Evolutionary conservation across 2,329 filamentous ascomycete species (phyloP).

Genomic region (Neonectria sp.): DNA sequence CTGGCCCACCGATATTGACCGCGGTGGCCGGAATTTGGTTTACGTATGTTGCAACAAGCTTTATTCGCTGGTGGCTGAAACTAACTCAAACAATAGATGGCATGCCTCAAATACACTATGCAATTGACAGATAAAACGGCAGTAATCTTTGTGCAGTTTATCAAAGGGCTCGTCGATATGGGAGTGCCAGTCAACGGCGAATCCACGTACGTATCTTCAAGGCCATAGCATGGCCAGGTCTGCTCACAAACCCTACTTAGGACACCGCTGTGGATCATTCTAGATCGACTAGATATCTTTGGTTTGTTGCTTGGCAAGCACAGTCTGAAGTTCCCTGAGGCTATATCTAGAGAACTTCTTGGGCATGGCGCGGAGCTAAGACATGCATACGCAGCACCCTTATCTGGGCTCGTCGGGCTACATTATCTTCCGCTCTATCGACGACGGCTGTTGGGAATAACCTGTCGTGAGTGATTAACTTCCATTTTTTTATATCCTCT

Average conservation of each 20-base stretch:
- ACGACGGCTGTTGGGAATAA: neutral
- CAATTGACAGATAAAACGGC: neutral
- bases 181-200: neutral
- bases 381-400: neutral
- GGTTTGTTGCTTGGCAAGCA: too few species aligned
- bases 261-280: too few species aligned
- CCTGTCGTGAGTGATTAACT: neutral
- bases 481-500: too few species aligned
- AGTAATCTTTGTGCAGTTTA: neutral
- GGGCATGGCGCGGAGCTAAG: neutral
- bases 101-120: too few species aligned
- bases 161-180: neutral
- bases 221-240: too few species aligned
- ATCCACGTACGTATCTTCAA: too few species aligned
- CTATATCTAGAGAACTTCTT: neutral
- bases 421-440: neutral
- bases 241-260: too few species aligned
- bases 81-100: neutral
- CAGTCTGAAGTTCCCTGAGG: neutral
- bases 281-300: too few species aligned
- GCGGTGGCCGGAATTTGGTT: neutral
- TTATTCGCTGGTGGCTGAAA: neutral
- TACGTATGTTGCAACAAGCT: neutral
- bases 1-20: neutral
- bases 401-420: neutral